Evolutionary conservation across 305 asterid genomes (phyloP), one percentile per base, ranked within the genome.

Genomic region (Solanum chacoense): DNA sequence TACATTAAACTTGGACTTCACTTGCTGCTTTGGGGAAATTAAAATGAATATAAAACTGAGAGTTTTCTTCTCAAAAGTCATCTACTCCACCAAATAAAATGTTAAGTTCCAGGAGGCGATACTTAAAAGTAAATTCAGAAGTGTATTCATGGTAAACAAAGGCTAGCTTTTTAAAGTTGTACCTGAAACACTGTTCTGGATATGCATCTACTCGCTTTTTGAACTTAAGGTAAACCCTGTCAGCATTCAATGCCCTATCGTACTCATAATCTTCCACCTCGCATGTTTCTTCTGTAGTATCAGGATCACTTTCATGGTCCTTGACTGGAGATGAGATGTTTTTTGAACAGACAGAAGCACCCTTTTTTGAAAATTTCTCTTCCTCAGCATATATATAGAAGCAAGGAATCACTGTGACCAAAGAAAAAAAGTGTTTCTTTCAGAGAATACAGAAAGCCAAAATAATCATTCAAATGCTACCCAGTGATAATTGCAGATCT

Each of bases 141-240:
- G 42, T 32, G 22, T 42, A 79, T 40, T 69, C 11, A 11, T 28
- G 37, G 69, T 55, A 34, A 45, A 40, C 71, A 69, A 22, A 31
- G 37, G n/a, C 36, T 18, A 31, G 75, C 65, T 85, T 77, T 45
- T 37, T 74, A 29, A 67, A 63, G 36, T 71, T 36, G 88, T 89
- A 96, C 99, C 99, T 96, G 93, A 97, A 91, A 93, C 99, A 97
- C 90, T 97, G 99, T 90, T 93, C 95, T 37, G 96, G 98, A 92
- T 93, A 92, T 73, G 94, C 93, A 90, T 95, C 98, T 87, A 96
- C 73, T 85, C 98, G 38, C 72, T 97, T 97, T 94, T 91, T 96
- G 93, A 97, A 97, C 94, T 96, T 97, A 72, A 97, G 98, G 91
- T 94, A 97, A 87, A 94, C 91, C 89, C 99, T 93, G 89, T 97